A percentile compares a stretch with the other conserved stretches of the same genome.
phyloP scores from a whole-genome alignment of 1,139 yeast genomes.

The Scheffersomyces titani region DNA sequence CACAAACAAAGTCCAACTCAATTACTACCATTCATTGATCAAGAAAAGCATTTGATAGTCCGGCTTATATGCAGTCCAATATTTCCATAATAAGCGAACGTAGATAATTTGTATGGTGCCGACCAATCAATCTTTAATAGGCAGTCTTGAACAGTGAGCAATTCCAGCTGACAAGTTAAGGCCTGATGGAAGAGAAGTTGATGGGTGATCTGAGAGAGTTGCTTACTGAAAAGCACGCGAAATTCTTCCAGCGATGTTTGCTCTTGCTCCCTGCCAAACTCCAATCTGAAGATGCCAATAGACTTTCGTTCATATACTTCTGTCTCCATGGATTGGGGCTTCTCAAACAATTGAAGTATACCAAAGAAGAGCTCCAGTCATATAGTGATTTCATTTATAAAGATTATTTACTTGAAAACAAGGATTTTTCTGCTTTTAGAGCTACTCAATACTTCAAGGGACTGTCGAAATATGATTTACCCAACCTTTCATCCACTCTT shows the following conservation, averaged over 20 bases:
- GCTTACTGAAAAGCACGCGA: conserved; percentile 40
- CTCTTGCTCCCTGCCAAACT: conserved; percentile 50
- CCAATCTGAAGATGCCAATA: conserved; percentile 66
- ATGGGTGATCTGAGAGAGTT: neutral
- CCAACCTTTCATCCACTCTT: conserved; percentile 69
- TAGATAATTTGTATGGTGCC: neutral
- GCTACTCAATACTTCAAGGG: conserved; percentile 21
- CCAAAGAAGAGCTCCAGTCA: conserved; percentile 22
- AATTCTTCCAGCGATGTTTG: conserved; percentile 52
- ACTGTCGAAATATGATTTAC: conserved; percentile 63
- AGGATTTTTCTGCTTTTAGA: conserved; percentile 30
- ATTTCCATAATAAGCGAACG: neutral
- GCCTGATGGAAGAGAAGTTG: neutral
- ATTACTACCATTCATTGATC: neutral
- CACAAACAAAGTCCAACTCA: neutral
- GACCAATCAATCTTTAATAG: neutral
- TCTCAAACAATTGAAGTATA: conserved; percentile 39
- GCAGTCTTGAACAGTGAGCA: neutral
- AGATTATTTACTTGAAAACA: conserved; percentile 39
- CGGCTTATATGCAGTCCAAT: neutral
- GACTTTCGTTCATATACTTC: conserved; percentile 65
- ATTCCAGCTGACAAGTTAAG: neutral
- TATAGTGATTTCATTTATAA: conserved; percentile 50
- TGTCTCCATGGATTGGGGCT: conserved; percentile 63
- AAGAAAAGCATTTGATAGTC: neutral